These are phyloP conservation scores for Umbellularia californica DNA, from an alignment of 164 flowering plant genomes.

Conservation along the genomic window DNA sequence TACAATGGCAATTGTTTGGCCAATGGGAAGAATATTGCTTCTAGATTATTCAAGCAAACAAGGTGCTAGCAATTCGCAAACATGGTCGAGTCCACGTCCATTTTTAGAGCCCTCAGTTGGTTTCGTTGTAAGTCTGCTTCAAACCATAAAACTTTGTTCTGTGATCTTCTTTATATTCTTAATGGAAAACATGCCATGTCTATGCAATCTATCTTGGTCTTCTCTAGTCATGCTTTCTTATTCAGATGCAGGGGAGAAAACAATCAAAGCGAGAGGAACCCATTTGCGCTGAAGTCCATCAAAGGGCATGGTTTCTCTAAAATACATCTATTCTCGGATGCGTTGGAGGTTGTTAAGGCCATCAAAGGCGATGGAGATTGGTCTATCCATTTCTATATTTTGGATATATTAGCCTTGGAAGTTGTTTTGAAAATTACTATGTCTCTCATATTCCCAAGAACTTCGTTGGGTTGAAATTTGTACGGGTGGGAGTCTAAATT, in stretches of 20 bases:
- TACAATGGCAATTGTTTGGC: slow-evolving; percentile 2
- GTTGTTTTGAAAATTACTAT: too few relatives aligned
- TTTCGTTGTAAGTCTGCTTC: slow-evolving; percentile 24
- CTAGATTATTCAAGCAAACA: slow-evolving; percentile 14
- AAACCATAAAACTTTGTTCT: not conserved
- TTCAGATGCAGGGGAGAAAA: slow-evolving; percentile 73
- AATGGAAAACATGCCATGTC: not conserved
- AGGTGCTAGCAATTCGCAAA: slow-evolving; percentile 7
- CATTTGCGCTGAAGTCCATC: too few relatives aligned
- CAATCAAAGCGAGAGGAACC: slow-evolving; percentile 26
- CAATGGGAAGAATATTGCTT: slow-evolving; percentile 15
- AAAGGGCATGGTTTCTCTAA: too few relatives aligned
- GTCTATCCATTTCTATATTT: too few relatives aligned
- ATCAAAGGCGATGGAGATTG: too few relatives aligned
- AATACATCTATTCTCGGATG: too few relatives aligned
- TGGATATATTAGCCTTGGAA: too few relatives aligned
- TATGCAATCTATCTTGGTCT: not conserved
- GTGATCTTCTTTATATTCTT: not conserved
- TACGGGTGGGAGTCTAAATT: too few relatives aligned
- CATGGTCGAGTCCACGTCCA: slow-evolving; percentile 36
- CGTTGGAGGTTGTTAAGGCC: too few relatives aligned
- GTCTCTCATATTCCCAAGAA: too few relatives aligned
- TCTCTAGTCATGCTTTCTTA: slow-evolving; percentile 34
- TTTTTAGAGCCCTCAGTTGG: slow-evolving; percentile 24
- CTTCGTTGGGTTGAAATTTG: too few relatives aligned